Evolutionary conservation across 2,329 filamentous ascomycete species (phyloP), one percentile per base, ranked within the genome.

Genomic region (Ilyonectria robusta): DNA sequence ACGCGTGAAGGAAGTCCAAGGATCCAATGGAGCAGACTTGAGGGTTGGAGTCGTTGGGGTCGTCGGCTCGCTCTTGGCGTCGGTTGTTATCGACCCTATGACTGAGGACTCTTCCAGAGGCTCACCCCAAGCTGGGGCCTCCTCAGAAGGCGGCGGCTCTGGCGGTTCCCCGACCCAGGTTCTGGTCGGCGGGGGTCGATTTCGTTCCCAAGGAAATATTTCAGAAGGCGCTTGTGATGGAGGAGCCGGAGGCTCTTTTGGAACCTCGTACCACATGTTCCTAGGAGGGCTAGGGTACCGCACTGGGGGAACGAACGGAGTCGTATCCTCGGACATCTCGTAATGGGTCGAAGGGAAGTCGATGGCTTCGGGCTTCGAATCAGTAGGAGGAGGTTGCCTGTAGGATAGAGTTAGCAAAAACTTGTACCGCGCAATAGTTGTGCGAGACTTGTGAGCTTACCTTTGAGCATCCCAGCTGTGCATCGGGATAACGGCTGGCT

Each of bases 161-260:
- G 76, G 68, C 7, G 46, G 51, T 33, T 70, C 66, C 29, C 68
- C 67, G 26, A 64, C 70, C 75, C 95, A 96, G 13, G 91, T 86
- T 71, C 93, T 89, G 13, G 88, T 84, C 6, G 90, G 83, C 74
- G 85, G 89, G 13, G 91, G 86, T 68, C 88, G 88, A 65, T 91
- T 84, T 47, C 81, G 82, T 80, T 99, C 96, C 96, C 96, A 99
- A 0, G 96, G 96, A 79, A 99, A 99, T 55, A 98, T 91, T 3
- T 91, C 87, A 54, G 87, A 86, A 15, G 91, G 88, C 67, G 84
- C 87, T 70, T 90, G 84, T 48, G 86, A 72, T n/a, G 77, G 75
- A 26, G 80, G 83, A 54, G 89, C 86, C 23, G 89, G 89, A 19
- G 84, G 84, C 65, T 88, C 86, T 69, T 86, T 89, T 6, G 94